Base-by-base conservation (phyloP, 2,329 filamentous ascomycete genomes). In the Claviceps monticola region DNA sequence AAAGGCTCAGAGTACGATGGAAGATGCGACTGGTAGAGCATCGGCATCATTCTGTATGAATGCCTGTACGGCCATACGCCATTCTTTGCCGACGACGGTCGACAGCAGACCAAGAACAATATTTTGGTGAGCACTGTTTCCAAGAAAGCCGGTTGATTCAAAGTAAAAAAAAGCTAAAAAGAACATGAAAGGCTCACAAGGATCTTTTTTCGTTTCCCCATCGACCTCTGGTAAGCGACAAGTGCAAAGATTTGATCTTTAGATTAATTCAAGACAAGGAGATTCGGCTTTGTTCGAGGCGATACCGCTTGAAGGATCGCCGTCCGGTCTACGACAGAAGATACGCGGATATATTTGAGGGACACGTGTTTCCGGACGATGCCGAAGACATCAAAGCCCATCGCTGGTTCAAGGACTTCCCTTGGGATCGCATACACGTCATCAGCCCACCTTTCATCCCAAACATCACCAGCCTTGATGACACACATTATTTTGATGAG, bases 11-110 rank as follows among this genome's bases (percentile, higher is more conserved):
- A 76, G 39, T 97, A 97, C 65, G 93, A 97, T 68, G 91, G 87
- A 34, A 78, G 91, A 62, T 97, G 91, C 68, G 91, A 97, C 68
- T 97, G 79, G 88, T 97, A 87, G 91, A 96, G 90, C 68, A 80
- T 97, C 59, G 91, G 89, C 50, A 82, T 97, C 62, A 96, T 97
- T 62, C 69, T 97, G 52, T 97, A 88, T 62, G 91, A 97, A 75
- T 96, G 91, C 61, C 73, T 97, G 1, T 97, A 93, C 64, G 91
- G 91, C 1, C 85, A 84, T 55, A 96, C 91, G 0, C 91, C 91
- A 0, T 97, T 97, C 64, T 79, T 90, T 50, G 81, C 85, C 16
- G 86, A 91, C 47, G 84, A 88, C 56, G 80, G 73, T 45, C 78
- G 90, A 9, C 81, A 88, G 53, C 78, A 85, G 58, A 97, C 90